These are phyloP conservation scores for Blastomyces parvus DNA, from an alignment of 2,329 filamentous ascomycete species.

Conservation along the genomic window DNA sequence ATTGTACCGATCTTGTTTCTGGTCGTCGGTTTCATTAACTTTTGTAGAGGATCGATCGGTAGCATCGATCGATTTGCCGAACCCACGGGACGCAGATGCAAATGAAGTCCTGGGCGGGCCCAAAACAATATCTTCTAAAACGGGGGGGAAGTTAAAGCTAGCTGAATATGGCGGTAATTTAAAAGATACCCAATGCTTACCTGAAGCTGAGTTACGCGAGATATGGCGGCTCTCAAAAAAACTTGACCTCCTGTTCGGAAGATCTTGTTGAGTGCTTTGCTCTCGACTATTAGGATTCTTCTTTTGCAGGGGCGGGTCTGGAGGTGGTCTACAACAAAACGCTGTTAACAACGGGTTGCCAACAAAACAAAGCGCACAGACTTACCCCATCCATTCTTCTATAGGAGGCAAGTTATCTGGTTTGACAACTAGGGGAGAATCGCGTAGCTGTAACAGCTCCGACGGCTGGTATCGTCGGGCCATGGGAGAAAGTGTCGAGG, in stretches of 20 bases:
- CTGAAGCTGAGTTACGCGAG: constrained; percentile 41
- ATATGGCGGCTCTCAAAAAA: constrained; percentile 37
- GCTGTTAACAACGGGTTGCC: background rate
- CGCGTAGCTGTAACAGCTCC: constrained; percentile 62
- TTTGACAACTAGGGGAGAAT: constrained; percentile 74
- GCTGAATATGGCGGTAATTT: constrained; percentile 7
- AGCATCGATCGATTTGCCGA: constrained; percentile 39
- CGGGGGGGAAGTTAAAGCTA: constrained; percentile 16
- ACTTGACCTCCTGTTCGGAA: constrained; percentile 28
- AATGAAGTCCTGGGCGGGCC: constrained; percentile 77
- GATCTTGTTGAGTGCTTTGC: constrained; percentile 26
- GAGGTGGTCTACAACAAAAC: constrained; percentile 28
- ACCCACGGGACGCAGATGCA: constrained; percentile 57
- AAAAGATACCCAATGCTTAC: constrained; percentile 20
- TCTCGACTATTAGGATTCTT: constrained; percentile 30
- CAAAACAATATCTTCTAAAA: constrained; percentile 69
- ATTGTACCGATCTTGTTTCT: constrained; percentile 53
- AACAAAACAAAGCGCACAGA: constrained; percentile 14
- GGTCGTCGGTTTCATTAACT: constrained; percentile 46
- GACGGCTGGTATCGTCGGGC: constrained; percentile 62
- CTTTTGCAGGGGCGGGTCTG: constrained; percentile 32
- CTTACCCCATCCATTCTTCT: constrained; percentile 95
- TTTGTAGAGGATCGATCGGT: constrained; percentile 39
- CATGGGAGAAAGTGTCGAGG: constrained; percentile 25
- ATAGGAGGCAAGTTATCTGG: constrained; percentile 69